phyloP scores from a whole-genome alignment of 202 grass and related monocot species.

The Schoenoplectus tabernaemontani region DNA sequence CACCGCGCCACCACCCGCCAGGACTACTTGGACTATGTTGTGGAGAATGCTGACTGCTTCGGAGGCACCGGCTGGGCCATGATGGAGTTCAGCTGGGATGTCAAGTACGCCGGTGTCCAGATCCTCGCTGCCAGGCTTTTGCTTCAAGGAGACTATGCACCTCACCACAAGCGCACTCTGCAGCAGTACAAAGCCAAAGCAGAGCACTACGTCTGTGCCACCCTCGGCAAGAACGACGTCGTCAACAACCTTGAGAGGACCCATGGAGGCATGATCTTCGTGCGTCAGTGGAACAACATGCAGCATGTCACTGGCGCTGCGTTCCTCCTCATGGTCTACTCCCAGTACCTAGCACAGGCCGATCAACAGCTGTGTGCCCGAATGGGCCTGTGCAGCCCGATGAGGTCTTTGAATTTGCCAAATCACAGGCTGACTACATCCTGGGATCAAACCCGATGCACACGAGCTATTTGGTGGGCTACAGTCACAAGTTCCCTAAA shows the following conservation, averaged over 20 bases:
- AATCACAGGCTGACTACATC: conserved; percentile 72
- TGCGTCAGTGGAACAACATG: conserved; percentile 97
- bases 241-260: conserved; percentile 60
- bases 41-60: conserved; percentile 52
- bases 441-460: conserved; percentile 61
- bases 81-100: conserved; percentile 97
- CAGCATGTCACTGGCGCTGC: conserved; percentile 80
- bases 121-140: conserved; percentile 67
- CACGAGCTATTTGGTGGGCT: conserved; percentile 79
- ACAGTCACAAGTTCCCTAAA: conserved; percentile 44
- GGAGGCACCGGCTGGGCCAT: conserved; percentile 87
- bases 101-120: conserved; percentile 91
- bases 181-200: conserved; percentile 72
- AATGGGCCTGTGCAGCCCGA: conserved; percentile 10
- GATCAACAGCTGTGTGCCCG: conserved; percentile 20
- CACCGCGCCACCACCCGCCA: conserved; percentile 54
- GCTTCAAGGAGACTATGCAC: conserved; percentile 32
- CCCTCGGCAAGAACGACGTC: conserved; percentile 56
- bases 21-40: conserved; percentile 60
- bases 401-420: conserved; percentile 44
- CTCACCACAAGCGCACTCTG: conserved; percentile 33
- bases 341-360: conserved; percentile 33
- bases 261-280: conserved; percentile 63
- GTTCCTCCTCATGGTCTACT: conserved; percentile 59
- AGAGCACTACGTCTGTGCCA: conserved; percentile 73